Conservation (phyloP, 2,329 filamentous ascomycete genomes). For the Parastagonospora nodorum region DNA sequence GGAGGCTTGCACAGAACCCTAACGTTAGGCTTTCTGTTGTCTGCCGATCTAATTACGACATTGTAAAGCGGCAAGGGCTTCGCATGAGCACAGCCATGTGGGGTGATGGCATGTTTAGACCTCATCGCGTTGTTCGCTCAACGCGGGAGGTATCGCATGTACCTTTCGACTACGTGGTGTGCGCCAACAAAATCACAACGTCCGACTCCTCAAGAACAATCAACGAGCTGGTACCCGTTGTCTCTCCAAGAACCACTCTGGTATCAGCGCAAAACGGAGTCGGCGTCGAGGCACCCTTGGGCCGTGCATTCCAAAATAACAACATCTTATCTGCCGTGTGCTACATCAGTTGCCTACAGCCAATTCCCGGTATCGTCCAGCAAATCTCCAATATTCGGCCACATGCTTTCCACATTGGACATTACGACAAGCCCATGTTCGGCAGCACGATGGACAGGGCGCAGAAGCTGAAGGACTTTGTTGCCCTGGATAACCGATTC, state of each 20-base stretch:
- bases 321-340: slow-evolving; percentile 8
- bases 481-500: slow-evolving; percentile 1
- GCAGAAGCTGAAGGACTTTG: background rate
- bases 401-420: slow-evolving; percentile 9
- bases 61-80: slow-evolving; percentile 1
- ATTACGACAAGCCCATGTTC: background rate
- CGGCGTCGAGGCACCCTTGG: slow-evolving; percentile 5
- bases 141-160: slow-evolving; percentile 2
- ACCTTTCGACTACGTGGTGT: slow-evolving; percentile 8
- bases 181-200: slow-evolving; percentile 4
- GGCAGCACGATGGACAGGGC: background rate
- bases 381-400: slow-evolving; percentile 7
- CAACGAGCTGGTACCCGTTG: slow-evolving; percentile 1
- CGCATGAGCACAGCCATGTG: slow-evolving; percentile 8
- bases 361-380: slow-evolving; percentile 2
- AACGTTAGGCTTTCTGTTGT: slow-evolving; percentile 5
- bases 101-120: slow-evolving; percentile 3
- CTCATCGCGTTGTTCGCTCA: slow-evolving; percentile 7
- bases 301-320: slow-evolving; percentile 2
- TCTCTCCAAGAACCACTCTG: slow-evolving; percentile 3
- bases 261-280: slow-evolving; percentile 10
- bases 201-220: background rate
- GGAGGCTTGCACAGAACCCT: slow-evolving; percentile 7
- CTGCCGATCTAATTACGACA: slow-evolving; percentile 10
- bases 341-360: slow-evolving; percentile 9